Evolutionary conservation across 495 filamentous ascomycete species (phyloP).

Genomic region (Durotheca rogersii): DNA sequence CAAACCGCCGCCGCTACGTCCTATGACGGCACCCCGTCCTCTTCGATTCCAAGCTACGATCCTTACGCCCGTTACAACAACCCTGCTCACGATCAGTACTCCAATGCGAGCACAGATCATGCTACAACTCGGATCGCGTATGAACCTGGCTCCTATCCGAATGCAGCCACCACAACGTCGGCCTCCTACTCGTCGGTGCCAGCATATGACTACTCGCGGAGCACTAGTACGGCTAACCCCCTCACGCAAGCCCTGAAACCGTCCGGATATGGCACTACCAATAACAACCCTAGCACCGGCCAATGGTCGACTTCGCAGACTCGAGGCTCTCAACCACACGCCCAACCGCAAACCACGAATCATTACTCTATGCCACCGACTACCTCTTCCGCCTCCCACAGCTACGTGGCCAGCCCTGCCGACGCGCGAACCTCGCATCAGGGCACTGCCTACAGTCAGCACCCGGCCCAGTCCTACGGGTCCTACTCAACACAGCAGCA

Average conservation of each 20-base stretch:
- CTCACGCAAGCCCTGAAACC: slow-evolving; percentile 29
- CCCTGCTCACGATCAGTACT: slow-evolving; percentile 22
- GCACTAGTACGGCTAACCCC: slow-evolving; percentile 21
- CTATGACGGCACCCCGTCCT: slow-evolving; percentile 17
- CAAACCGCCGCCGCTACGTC: slow-evolving; percentile 20
- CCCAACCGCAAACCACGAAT: slow-evolving; percentile 16
- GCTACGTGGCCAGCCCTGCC: slow-evolving; percentile 21
- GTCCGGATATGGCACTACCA: slow-evolving; percentile 13
- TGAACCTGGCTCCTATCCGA: slow-evolving; percentile 30
- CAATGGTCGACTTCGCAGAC: slow-evolving; percentile 33
- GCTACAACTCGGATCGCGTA: slow-evolving; percentile 28
- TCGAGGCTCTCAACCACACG: slow-evolving; percentile 15
- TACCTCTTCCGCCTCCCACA: slow-evolving; percentile 16
- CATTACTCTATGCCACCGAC: slow-evolving; percentile 22
- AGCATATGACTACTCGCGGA: slow-evolving; percentile 30
- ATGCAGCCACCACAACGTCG: slow-evolving; percentile 19
- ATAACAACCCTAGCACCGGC: slow-evolving; percentile 2
- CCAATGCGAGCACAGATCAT: slow-evolving; percentile 21
- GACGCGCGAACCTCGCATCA: slow-evolving; percentile 10
- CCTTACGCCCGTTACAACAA: slow-evolving; percentile 31
- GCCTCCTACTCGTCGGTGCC: slow-evolving; percentile 23
- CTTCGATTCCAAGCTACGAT: slow-evolving; percentile 27
- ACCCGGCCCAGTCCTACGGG: slow-evolving; percentile 25
- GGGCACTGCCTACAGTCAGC: slow-evolving; percentile 24
- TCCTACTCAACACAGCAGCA: slow-evolving; percentile 28